phyloP scores from a whole-genome alignment of 2,329 filamentous ascomycete species.

The Volutella citrinella region DNA sequence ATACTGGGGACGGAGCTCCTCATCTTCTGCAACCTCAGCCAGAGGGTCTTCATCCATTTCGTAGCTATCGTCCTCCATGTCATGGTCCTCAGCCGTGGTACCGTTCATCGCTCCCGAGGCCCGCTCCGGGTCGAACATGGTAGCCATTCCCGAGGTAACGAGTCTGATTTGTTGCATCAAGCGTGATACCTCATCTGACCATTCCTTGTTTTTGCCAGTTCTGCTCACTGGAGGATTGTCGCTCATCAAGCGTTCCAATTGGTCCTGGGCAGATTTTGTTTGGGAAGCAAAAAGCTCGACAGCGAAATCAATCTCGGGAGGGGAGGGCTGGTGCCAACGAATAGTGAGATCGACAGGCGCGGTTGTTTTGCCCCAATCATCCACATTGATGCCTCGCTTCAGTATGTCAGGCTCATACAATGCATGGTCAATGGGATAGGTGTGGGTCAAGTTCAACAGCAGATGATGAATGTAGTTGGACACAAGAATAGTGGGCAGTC shows the following conservation, averaged over 20 bases:
- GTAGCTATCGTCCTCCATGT: constrained; percentile 56
- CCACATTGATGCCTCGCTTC: constrained; percentile 66
- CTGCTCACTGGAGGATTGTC: constrained; percentile 79
- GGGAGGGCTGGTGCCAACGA: constrained; percentile 83
- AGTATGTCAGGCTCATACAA: constrained; percentile 80
- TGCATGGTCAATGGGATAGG: constrained; percentile 85
- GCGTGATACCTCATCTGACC: constrained; percentile 94
- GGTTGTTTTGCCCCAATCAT: constrained; percentile 82
- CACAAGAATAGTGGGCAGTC: constrained; percentile 90
- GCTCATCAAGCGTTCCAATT: constrained; percentile 76
- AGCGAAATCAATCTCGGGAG: constrained; percentile 82
- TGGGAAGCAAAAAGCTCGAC: constrained; percentile 86
- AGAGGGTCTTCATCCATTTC: constrained; percentile 50
- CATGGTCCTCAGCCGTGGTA: constrained; percentile 46
- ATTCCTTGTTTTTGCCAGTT: constrained; percentile 95
- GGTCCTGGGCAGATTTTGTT: constrained; percentile 69
- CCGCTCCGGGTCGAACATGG: constrained; percentile 79
- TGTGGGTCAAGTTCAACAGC: constrained; percentile 88
- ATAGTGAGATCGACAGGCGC: constrained; percentile 75
- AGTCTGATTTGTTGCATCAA: constrained; percentile 84
- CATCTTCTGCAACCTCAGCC: constrained; percentile 69
- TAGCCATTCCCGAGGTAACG: constrained; percentile 86
- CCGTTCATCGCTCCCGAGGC: constrained; percentile 53
- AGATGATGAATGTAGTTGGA: constrained; percentile 98
- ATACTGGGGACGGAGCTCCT: constrained; percentile 82